Conservation (phyloP, 345 rosid species). For the Populus nigra region DNA sequence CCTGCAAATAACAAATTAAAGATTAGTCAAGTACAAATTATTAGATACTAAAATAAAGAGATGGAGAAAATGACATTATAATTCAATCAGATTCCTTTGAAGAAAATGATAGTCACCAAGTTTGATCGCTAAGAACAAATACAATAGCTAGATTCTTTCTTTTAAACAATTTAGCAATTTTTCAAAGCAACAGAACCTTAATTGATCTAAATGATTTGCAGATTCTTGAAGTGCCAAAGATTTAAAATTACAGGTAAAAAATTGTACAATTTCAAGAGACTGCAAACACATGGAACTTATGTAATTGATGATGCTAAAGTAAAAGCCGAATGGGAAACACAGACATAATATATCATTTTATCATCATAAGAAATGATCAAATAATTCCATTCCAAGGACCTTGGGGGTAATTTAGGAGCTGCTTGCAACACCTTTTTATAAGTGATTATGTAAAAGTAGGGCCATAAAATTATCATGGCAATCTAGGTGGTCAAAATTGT, state of each 20-base stretch:
- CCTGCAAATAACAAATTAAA: slow-evolving; percentile 54
- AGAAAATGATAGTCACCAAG: background rate
- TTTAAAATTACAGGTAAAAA: background rate
- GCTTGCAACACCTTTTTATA: background rate
- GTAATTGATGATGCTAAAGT: background rate
- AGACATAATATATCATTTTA: too few species aligned
- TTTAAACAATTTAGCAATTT: background rate
- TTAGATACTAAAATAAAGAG: background rate
- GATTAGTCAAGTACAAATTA: background rate
- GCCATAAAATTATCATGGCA: background rate
- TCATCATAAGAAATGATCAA: too few species aligned
- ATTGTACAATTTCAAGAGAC: background rate
- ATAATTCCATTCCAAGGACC: background rate
- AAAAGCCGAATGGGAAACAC: background rate
- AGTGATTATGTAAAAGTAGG: background rate
- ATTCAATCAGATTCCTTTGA: background rate
- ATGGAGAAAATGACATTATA: background rate
- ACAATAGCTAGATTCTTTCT: background rate
- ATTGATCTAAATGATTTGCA: background rate
- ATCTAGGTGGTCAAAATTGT: too few species aligned
- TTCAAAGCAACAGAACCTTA: background rate
- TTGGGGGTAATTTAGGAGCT: background rate
- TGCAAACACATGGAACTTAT: background rate
- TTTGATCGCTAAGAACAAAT: background rate
- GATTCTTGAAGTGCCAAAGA: background rate